A percentile compares a stretch with the other conserved stretches of the same genome.
phyloP scores from a whole-genome alignment of 164 flowering plant species.

The Aristolochia fimbriata region DNA sequence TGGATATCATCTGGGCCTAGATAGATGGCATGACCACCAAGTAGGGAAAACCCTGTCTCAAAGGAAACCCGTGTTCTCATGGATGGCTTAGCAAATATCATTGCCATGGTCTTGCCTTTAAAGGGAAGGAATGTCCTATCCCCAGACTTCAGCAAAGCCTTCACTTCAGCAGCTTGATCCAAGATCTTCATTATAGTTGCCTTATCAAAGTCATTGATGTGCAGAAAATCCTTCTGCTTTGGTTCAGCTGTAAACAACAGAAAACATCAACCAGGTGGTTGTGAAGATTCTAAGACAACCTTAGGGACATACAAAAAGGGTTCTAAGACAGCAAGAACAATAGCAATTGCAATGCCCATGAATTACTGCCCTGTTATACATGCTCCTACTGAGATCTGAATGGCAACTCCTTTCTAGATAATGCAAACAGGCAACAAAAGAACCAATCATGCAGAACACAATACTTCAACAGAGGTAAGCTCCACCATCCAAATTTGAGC shows the following conservation, averaged over 20 bases:
- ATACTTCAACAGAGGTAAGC: too few relatives aligned
- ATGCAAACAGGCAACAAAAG: too few relatives aligned
- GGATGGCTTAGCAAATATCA: constrained; percentile 98
- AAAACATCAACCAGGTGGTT: background rate
- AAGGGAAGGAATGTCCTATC: constrained; percentile 78
- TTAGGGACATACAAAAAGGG: background rate
- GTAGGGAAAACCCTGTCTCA: constrained; percentile 87
- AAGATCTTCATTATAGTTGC: constrained; percentile 67
- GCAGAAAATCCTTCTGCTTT: constrained; percentile 65
- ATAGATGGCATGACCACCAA: constrained; percentile 95
- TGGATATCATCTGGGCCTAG: constrained; percentile 90
- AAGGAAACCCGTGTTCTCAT: constrained; percentile 97
- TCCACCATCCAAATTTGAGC: too few relatives aligned
- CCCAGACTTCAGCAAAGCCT: constrained; percentile 75
- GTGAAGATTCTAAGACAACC: background rate
- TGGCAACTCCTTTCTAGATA: too few relatives aligned
- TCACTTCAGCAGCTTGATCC: constrained; percentile 73
- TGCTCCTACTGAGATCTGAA: too few relatives aligned
- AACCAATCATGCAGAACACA: too few relatives aligned
- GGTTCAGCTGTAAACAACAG: constrained; percentile 30
- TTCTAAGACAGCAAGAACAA: too few relatives aligned
- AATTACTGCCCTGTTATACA: too few relatives aligned
- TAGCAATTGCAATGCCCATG: too few relatives aligned
- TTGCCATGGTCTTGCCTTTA: constrained; percentile 95
- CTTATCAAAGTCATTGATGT: constrained; percentile 83